Evolutionary conservation across 2,329 filamentous ascomycete genomes (phyloP), one percentile per base, ranked within the genome.

Genomic region (Epichloe typhina): DNA sequence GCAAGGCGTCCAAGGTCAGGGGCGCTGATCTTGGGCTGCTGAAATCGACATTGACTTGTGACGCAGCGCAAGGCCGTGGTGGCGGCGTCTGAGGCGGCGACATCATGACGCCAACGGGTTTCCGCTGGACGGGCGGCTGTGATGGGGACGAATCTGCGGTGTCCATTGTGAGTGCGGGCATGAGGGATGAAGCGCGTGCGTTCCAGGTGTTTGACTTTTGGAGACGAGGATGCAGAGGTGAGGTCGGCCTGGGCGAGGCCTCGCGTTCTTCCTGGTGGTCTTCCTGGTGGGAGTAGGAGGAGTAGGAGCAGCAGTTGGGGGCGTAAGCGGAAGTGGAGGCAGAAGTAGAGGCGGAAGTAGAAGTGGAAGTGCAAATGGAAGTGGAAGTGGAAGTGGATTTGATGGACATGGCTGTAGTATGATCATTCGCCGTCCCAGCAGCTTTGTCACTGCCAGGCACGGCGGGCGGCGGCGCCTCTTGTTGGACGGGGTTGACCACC

Each of bases 151-250:
- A 50, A 55, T 67, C 66, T 62, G 61, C 52, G 47, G 60, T 55
- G 41, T 62, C 60, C 51, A 63, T 49, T 45, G 65, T 69, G 62
- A 71, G 68, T 57, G 65, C 62, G 46, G 66, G 68, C 45, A 69
- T 57, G 41, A 69, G 58, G 19, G 64, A 61, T 41, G 66, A 68
- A 42, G 68, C 53, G 52, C 67, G 66, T 46, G 61, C 57, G 51
- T 61, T 57, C 68, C 67, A 70, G 39, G 59, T 64, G 50, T 58
- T 62, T 35, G 68, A 62, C 56, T 64, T 68, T 56, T 59, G 63
- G 41, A 56, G 46, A 37, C 57, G 57, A 46, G 55, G 45, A 49
- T 54, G 53, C 5, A 54, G 50, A 55, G 54, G 55, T 54, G 54
- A 55, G 55, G 55, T 57, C 50, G 54, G 54, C 53, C 53, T 56